Evolutionary conservation across 2,329 filamentous ascomycete genomes (phyloP).

Genomic region (Aureobasidium melanogenum): DNA sequence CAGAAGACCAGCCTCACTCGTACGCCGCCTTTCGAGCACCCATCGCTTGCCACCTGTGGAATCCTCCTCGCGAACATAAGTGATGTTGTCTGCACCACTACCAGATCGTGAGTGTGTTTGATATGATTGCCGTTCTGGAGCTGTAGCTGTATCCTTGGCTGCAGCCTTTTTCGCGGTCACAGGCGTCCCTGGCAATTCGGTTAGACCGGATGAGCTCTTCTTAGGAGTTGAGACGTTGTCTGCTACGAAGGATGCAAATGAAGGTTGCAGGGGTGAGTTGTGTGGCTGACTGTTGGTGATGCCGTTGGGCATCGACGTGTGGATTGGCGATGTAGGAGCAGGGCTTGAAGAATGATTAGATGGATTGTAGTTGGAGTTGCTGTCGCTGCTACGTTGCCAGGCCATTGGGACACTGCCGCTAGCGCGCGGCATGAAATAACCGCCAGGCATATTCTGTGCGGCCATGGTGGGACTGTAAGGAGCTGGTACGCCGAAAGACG

Average conservation of each 20-base stretch:
- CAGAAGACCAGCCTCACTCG: constrained; percentile 55
- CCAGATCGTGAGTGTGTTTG: constrained; percentile 24
- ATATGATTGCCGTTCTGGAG: background rate
- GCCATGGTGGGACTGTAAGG: background rate
- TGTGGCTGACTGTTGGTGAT: background rate
- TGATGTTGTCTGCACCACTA: constrained; percentile 58
- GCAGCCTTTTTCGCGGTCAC: background rate
- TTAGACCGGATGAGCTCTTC: background rate
- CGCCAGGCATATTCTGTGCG: background rate
- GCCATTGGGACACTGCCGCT: constrained; percentile 18
- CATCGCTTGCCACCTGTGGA: constrained; percentile 52
- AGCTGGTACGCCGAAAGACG: background rate
- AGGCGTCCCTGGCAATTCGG: constrained; percentile 13
- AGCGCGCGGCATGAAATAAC: constrained; percentile 8
- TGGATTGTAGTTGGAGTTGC: constrained; percentile 12
- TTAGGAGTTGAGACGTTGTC: constrained; percentile 2
- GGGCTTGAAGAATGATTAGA: constrained; percentile 12
- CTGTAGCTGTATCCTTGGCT: background rate
- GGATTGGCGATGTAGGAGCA: constrained; percentile 9
- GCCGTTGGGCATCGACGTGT: background rate
- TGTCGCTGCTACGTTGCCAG: constrained; percentile 19
- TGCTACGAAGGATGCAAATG: background rate
- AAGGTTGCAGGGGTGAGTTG: background rate
- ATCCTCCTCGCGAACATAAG: constrained; percentile 55
- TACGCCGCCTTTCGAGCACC: constrained; percentile 61